Conservation (phyloP, 371 early-diverging fungal genomes). For the Mucor sp. region DNA sequence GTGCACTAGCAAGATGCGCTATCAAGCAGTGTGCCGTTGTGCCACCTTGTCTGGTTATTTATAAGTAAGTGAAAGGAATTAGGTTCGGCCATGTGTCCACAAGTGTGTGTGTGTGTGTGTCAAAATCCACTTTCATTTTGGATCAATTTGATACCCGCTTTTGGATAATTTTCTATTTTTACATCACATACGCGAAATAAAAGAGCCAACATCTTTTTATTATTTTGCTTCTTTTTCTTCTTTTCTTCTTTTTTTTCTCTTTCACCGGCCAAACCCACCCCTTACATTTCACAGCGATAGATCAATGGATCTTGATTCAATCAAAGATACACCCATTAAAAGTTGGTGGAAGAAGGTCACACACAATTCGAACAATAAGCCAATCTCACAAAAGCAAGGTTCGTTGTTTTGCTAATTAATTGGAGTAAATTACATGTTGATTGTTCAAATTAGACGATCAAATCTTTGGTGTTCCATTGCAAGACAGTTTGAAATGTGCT, state of each 20-base stretch:
- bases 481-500: conserved; percentile 29
- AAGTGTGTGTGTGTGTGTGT: background rate
- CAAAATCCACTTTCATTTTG: background rate
- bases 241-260: conserved; percentile 9
- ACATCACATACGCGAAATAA: conserved; percentile 8
- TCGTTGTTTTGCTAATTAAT: background rate
- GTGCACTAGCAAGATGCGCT: background rate
- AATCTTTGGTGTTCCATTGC: conserved; percentile 36
- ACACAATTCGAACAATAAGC: conserved; percentile 19
- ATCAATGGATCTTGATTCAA: conserved; percentile 19
- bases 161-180: conserved; percentile 5
- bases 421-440: background rate
- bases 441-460: conserved; percentile 13
- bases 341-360: conserved; percentile 37
- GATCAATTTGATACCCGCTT: conserved; percentile 3
- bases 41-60: background rate
- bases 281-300: background rate
- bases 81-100: background rate
- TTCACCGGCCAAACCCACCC: background rate
- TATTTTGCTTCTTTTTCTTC: conserved; percentile 8
- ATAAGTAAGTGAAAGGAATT: background rate
- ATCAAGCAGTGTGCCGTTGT: background rate
- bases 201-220: background rate
- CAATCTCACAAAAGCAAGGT: conserved; percentile 25
- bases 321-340: conserved; percentile 30